Percentiles rank a stretch among this genome's conserved stretches.
Conservation (phyloP, 1,139 yeast genomes). For the Yamadazyma friedrichii region DNA sequence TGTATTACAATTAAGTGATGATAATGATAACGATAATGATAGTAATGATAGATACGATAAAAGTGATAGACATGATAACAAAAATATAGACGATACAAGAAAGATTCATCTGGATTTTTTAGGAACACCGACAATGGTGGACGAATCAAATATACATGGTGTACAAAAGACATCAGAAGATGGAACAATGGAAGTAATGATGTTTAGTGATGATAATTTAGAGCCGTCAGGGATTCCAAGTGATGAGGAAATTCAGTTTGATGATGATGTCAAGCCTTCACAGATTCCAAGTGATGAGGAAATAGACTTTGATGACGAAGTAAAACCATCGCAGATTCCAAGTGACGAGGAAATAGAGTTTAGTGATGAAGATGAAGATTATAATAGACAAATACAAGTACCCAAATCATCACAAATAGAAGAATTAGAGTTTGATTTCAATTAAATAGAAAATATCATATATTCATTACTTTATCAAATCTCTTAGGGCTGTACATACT, state of each 20-base stretch:
- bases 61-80: background rate
- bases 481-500: background rate
- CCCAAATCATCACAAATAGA: slow-evolving; percentile 7
- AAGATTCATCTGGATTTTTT: background rate
- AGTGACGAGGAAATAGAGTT: slow-evolving; percentile 4
- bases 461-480: background rate
- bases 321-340: slow-evolving; percentile 2
- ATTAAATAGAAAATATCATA: slow-evolving; percentile 5
- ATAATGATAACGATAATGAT: background rate
- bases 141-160: too few species aligned
- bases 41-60: background rate
- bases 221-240: background rate
- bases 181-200: slow-evolving; percentile 1
- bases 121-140: too few species aligned
- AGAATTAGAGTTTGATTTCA: slow-evolving; percentile 4
- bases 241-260: background rate
- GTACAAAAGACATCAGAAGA: too few species aligned
- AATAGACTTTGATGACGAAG: slow-evolving; percentile 4
- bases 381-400: background rate
- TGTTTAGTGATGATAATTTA: slow-evolving; percentile 8
- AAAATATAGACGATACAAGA: background rate
- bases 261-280: background rate
- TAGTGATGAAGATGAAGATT: slow-evolving; percentile 7
- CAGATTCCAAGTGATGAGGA: slow-evolving; percentile 5
- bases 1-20: too few species aligned